Percentiles rank a stretch among this genome's conserved stretches.
Conservation (phyloP, 2,329 filamentous ascomycete genomes). For the Aureobasidium lini region DNA sequence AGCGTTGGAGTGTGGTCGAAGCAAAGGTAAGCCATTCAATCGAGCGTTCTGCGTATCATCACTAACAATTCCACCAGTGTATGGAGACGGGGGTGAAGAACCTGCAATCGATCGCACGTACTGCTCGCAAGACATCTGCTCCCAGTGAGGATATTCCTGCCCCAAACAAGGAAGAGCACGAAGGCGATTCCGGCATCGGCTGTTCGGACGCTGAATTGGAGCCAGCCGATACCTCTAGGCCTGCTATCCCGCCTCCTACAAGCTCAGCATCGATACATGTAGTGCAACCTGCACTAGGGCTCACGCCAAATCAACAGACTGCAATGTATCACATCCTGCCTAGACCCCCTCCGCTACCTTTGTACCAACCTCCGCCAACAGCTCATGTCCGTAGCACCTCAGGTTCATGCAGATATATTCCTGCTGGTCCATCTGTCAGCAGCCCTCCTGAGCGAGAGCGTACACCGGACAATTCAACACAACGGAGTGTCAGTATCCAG, state of each 20-base stretch:
- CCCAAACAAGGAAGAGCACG: slow-evolving; percentile 34
- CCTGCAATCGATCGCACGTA: slow-evolving; percentile 61
- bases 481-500: slow-evolving; percentile 1
- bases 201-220: slow-evolving; percentile 42
- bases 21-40: slow-evolving; percentile 59
- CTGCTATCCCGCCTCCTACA: background rate
- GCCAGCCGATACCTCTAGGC: slow-evolving; percentile 2
- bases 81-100: slow-evolving; percentile 81
- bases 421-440: background rate
- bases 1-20: slow-evolving; percentile 62
- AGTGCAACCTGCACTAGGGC: background rate
- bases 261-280: background rate
- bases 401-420: background rate
- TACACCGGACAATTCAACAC: background rate
- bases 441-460: background rate
- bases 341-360: slow-evolving; percentile 21
- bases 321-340: background rate
- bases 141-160: slow-evolving; percentile 34
- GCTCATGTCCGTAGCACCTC: slow-evolving; percentile 3
- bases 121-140: slow-evolving; percentile 55
- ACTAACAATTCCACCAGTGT: slow-evolving; percentile 46
- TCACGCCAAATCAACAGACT: background rate
- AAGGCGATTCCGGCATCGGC: slow-evolving; percentile 65
- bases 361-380: slow-evolving; percentile 29
- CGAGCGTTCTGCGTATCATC: background rate